Conservation (phyloP, 305 asterid species). For the Fraxinus sp. region DNA sequence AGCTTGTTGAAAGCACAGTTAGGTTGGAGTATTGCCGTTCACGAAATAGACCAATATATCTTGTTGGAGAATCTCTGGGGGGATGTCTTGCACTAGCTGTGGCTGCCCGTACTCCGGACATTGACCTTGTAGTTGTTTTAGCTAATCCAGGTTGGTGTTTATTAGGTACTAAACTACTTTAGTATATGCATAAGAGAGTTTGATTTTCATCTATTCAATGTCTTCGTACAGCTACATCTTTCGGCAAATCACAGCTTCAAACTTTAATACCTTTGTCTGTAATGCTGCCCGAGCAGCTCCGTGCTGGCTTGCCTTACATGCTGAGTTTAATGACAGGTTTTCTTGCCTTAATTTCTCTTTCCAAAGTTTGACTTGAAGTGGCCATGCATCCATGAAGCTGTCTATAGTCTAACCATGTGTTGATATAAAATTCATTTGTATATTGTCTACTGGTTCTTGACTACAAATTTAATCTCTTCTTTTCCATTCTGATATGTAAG, state of each 20-base stretch:
- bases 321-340: constrained; percentile 54
- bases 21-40: constrained; percentile 41
- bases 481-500: background rate
- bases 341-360: constrained; percentile 13
- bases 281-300: constrained; percentile 53
- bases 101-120: constrained; percentile 71
- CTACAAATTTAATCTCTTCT: background rate
- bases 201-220: constrained; percentile 4
- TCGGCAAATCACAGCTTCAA: constrained; percentile 45
- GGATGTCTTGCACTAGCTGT: constrained; percentile 77
- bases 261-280: constrained; percentile 38
- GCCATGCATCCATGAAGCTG: constrained; percentile 2
- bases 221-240: constrained; percentile 58
- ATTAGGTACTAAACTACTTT: background rate
- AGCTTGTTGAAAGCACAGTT: constrained; percentile 59
- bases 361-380: background rate
- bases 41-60: constrained; percentile 67
- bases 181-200: constrained; percentile 2
- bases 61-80: constrained; percentile 74
- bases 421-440: background rate
- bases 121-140: constrained; percentile 64
- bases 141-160: constrained; percentile 69
- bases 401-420: background rate
- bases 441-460: background rate
- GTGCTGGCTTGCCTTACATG: constrained; percentile 42